Evolutionary conservation across 768 basidiomycete genomes (phyloP), one percentile per base, ranked within the genome.

Genomic region (Lyophyllum shimeji): DNA sequence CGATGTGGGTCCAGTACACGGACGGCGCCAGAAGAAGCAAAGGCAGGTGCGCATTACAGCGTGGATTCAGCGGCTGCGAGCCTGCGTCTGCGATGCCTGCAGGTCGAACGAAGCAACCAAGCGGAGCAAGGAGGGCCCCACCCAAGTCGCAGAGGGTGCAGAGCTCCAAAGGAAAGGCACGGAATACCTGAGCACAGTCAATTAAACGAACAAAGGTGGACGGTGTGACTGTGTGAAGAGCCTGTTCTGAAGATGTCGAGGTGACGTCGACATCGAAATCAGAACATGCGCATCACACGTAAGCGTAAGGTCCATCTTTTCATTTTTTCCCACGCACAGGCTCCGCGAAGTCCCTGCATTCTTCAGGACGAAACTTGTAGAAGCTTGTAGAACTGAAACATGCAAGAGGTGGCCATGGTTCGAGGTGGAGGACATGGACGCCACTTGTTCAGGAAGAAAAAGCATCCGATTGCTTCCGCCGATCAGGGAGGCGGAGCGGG

Each of bases 311-410:
- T 34, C 47, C 33, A 29, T 37, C n/a, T 50, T 50, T n/a, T n/a
- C n/a, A n/a, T n/a, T n/a, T 50, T 40, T 39, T 37, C 3, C 39
- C 50, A 50, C 50, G 47, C 47, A 49, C 34, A 37, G 34, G 34
- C 15, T 17, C 46, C 24, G 23, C 23, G 18, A 40, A 18, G 17
- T 40, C 5, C 29, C 4, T 29, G 29, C 29, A 29, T 29, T 29
- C 5, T 9, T 29, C 29, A 4, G 9, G 9, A 4, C 29, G 29
- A n/a, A n/a, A n/a, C n/a, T n/a, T n/a, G n/a, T n/a, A n/a, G n/a
- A n/a, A n/a, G n/a, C n/a, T n/a, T n/a, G 33, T 23, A 50, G 11
- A 17, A 25, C n/a, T 50, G 48, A 42, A 29, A 29, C 34, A 25
- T 43, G 39, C 15, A 51, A 43, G 33, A 25, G 25, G n/a, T n/a